Base-by-base conservation (phyloP, 768 basidiomycete genomes). In the Xerocomellus intermedius region DNA sequence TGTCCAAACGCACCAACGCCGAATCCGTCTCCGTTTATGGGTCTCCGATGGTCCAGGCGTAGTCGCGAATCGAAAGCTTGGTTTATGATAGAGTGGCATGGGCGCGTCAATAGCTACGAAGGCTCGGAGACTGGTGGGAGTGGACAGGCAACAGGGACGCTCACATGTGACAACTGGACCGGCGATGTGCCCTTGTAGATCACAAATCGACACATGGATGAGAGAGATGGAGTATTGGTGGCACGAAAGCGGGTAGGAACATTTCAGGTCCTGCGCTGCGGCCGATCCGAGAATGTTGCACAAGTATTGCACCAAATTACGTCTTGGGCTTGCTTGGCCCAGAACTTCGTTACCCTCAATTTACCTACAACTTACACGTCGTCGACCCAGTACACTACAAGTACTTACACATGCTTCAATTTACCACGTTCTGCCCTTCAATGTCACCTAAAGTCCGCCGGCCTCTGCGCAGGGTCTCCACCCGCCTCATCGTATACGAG, bases 11-110 rank as follows among this genome's bases (percentile, higher is more conserved):
- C 60, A 91, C 91, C 91, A 17, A 98, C 93, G 28, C 96, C 96
- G 69, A 98, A 98, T 0, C 96, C 96, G 69, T 98, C 95, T 9
- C 92, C 91, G 61, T 94, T 94, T 73, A 94, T 92, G n/a, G 91
- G 92, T 57, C 91, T 73, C 52, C 91, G 79, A 59, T 76, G 79
- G 65, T 94, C 91, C 49, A 93, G 70, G 19, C 96, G 83, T 32
- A 99, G 78, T 8, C 95, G 82, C 21, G 93, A 95, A 74, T 98
- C 96, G 65, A 94, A 95, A 0, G 96, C 94, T 74, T 97, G 94
- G 70, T 96, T 96, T 70, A 95, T 97, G 74, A 98, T 97, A 4
- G 91, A 93, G 74, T 98, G 96, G 56, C 87, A 87, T 48, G 96
- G 96, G 45, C 91, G 81, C 42, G 95, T 98, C 62, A 98, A 79